A percentile compares a stretch with the other conserved stretches of the same genome.
These are phyloP conservation scores for Cordyceps pruinosa DNA, from an alignment of 2,329 filamentous ascomycete species.

Conservation along the genomic window DNA sequence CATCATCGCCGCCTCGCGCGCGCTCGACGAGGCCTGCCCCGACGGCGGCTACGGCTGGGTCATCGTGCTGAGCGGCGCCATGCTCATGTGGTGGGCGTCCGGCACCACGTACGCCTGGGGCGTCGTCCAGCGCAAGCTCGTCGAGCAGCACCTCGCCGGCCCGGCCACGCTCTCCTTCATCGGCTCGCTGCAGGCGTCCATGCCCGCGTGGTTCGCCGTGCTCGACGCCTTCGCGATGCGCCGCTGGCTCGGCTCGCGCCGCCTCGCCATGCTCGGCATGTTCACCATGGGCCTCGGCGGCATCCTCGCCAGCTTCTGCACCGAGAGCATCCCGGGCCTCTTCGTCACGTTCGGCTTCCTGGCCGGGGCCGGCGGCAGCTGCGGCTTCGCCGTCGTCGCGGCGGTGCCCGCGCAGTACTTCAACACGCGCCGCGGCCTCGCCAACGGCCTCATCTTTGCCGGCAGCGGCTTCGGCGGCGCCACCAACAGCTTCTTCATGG, in stretches of 20 bases:
- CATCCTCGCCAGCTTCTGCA: slow-evolving; percentile 8
- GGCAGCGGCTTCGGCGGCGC: slow-evolving; percentile 39
- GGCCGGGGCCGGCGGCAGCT: slow-evolving; percentile 55
- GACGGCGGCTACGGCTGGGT: slow-evolving; percentile 48
- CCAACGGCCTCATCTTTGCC: slow-evolving; percentile 48
- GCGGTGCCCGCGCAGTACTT: slow-evolving; percentile 58
- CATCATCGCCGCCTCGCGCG: slow-evolving; percentile 31
- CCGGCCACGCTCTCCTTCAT: slow-evolving; percentile 50
- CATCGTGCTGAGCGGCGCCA: slow-evolving; percentile 39
- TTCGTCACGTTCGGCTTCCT: slow-evolving; percentile 53
- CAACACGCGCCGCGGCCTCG: slow-evolving; percentile 44
- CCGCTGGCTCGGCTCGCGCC: slow-evolving; percentile 35
- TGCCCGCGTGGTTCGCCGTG: slow-evolving; percentile 37
- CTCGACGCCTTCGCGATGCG: slow-evolving; percentile 40
- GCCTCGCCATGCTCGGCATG: slow-evolving; percentile 39
- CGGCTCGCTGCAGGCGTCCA: slow-evolving; percentile 41
- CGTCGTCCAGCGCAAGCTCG: slow-evolving; percentile 46
- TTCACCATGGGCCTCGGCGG: slow-evolving; percentile 39
- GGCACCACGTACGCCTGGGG: slow-evolving; percentile 50
- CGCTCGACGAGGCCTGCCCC: slow-evolving; percentile 35
- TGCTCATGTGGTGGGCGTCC: slow-evolving; percentile 46
- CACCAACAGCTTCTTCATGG: slow-evolving; percentile 18
- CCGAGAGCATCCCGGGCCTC: background rate
- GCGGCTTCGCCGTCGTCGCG: slow-evolving; percentile 49
- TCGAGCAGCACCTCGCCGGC: slow-evolving; percentile 36